These are phyloP conservation scores for Rhizoclosmatium globosum DNA, from an alignment of 192 early-diverging fungal species.

Conservation along the genomic window DNA sequence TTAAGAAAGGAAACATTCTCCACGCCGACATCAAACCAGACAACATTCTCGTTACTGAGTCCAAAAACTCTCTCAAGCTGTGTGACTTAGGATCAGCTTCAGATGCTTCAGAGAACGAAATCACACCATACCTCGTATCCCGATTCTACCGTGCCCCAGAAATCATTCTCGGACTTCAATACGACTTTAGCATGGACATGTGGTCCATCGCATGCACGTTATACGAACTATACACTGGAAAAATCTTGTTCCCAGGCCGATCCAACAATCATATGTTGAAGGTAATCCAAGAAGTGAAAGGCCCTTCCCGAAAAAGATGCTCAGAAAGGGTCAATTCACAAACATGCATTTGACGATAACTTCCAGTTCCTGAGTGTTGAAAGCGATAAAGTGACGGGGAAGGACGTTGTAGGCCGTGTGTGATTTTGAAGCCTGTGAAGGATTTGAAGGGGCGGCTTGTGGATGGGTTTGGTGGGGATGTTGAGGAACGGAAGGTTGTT, in stretches of 20 bases:
- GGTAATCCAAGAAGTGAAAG: slow-evolving; percentile 93
- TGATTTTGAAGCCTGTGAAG: slow-evolving; percentile 69
- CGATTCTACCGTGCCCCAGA: slow-evolving; percentile 98
- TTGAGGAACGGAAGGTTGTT: slow-evolving; percentile 66
- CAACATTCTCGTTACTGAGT: slow-evolving; percentile 90
- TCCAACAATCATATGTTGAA: slow-evolving; percentile 97
- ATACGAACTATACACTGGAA: slow-evolving; percentile 95
- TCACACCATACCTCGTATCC: slow-evolving; percentile 95
- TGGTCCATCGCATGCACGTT: slow-evolving; percentile 96
- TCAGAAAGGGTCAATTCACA: slow-evolving; percentile 84
- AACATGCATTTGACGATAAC: slow-evolving; percentile 88
- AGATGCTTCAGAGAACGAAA: slow-evolving; percentile 87
- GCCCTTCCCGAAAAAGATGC: slow-evolving; percentile 84
- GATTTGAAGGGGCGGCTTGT: slow-evolving; percentile 78
- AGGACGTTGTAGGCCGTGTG: slow-evolving; percentile 67
- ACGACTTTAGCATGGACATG: slow-evolving; percentile 89
- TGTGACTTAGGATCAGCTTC: slow-evolving; percentile 95
- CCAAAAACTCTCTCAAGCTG: slow-evolving; percentile 82
- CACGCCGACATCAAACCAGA: slow-evolving; percentile 99
- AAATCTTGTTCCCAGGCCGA: slow-evolving; percentile 92
- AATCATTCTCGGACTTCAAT: slow-evolving; percentile 90
- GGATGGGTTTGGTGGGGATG: slow-evolving; percentile 54
- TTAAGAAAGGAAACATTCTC: slow-evolving; percentile 83
- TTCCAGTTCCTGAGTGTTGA: slow-evolving; percentile 68
- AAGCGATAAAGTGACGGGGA: slow-evolving; percentile 66